Evolutionary conservation across 1,139 yeast species (phyloP).

Genomic region (Hansenula sp.): DNA sequence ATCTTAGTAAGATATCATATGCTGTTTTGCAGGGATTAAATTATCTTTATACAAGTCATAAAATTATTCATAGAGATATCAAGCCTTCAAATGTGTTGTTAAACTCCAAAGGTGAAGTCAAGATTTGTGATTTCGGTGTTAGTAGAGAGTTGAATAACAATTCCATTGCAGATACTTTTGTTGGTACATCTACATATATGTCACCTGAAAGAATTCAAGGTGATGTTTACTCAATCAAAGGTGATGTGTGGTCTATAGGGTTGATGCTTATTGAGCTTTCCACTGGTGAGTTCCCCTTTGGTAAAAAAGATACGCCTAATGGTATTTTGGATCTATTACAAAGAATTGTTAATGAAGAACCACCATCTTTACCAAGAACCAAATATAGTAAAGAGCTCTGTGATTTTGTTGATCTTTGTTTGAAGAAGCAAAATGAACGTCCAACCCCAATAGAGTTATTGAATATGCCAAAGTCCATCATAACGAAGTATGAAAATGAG

Average conservation of each 20-base stretch:
- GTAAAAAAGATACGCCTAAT: conserved; percentile 60
- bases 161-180: conserved; percentile 93
- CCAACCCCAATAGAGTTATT: conserved; percentile 57
- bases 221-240: conserved; percentile 83
- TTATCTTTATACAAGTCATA: conserved; percentile 74
- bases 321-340: conserved; percentile 89
- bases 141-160: conserved; percentile 78
- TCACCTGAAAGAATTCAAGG: conserved; percentile 98
- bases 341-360: conserved; percentile 87
- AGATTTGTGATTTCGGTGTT: conserved; percentile 92
- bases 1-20: conserved; percentile 69
- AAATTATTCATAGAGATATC: conserved; percentile 89
- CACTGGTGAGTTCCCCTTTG: conserved; percentile 69
- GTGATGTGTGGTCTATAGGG: conserved; percentile 97
- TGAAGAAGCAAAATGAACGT: conserved; percentile 58
- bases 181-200: conserved; percentile 97
- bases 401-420: conserved; percentile 59
- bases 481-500: conserved; percentile 20
- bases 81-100: conserved; percentile 86
- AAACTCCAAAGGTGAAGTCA: conserved; percentile 75
- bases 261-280: conserved; percentile 85
- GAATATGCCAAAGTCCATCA: conserved; percentile 23
- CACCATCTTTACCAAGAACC: conserved; percentile 61
- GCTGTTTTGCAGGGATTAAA: conserved; percentile 79
- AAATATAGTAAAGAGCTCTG: conserved; percentile 41